Evolutionary conservation across 805 yeast genomes (phyloP), one percentile per base, ranked within the genome.

Genomic region (Hanseniaspora vineae): DNA sequence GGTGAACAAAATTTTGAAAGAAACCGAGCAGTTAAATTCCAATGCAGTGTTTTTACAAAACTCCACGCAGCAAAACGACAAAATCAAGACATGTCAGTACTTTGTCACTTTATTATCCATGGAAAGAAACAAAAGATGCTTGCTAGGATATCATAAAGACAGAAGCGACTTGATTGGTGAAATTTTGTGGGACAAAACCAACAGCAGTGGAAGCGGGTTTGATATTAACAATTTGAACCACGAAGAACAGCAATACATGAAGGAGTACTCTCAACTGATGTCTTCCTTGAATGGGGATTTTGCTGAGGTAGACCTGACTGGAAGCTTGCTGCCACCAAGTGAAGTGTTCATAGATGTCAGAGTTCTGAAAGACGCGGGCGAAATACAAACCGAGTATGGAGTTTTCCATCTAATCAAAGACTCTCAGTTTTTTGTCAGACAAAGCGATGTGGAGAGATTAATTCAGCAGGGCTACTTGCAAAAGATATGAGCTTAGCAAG

Each of bases 381-480:
- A 92, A 60, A 87, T 90, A 35, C 96, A 89, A 59, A 92, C 98
- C 0, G 98, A 90, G 61, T 90, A 90, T 57, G 98, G 97, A 19
- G 96, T 87, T 3, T 88, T 92, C 67, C 89, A 89, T 57, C 67
- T 92, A 53, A 85, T 94, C 2, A 90, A 89, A 58, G 90, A 90
- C 61, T 84, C 96, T 2, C 97, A 92, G 59, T 89, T 90, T 59
- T 90, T 84, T 59, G 97, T 90, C 17, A 72, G 98, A 50, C 90
- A 86, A 55, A 81, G 92, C 0, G 98, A 92, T 58, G 98, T 92
- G 6, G 97, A 90, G 59, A 69, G 97, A 46, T 70, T 92, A 50
- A 85, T 92, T 35, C 96, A 88, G 59, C 98, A 92, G 63, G 97
- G 97, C 0, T 87, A 85, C 55, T 65, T 92, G 47, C 94, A 86